Evolutionary conservation across 345 rosid species (phyloP), one percentile per base, ranked within the genome.

Genomic region (Citrus australasica): DNA sequence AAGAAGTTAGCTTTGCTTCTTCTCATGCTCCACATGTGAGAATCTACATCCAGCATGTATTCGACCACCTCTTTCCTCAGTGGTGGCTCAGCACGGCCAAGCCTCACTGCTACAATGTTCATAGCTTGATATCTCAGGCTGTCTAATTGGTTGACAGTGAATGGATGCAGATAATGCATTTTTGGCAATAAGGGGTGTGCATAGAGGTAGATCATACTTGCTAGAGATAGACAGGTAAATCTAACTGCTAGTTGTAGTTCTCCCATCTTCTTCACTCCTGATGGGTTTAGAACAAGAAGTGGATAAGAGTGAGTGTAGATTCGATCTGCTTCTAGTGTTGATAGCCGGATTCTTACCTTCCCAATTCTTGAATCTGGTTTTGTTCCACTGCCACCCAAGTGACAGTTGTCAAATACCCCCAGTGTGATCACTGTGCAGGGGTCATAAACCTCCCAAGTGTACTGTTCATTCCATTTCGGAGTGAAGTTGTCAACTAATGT

Each of bases 11-110:
- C 98, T 85, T 93, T 91, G 83, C 97, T 93, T 78, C 97, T 89
- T 78, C 97, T 84, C 95, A 93, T 89, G 83, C 98, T 94, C 98
- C 98, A 94, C 92, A 90, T 91, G 78, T 94, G 97, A 10, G 98
- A 92, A 81, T 92, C 98, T 75, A 92, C 98, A 66, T 94, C 98
- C n/a, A 94, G 86, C 98, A 92, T 91, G 69, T 91, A 94, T 88
- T 92, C 98, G 9, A 94, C 95, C 4, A 88, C 95, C 81, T 94
- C 98, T 83, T 91, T 94, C 81, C 92, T 84, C 60, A 94, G 78
- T 3, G 97, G 97, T 30, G 97, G 98, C 69, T 94, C 98, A 8
- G 97, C 95, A 48, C 97, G 72, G 6, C 92, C 79, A 21, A 93
- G 91, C 85, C 95, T 83, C 65, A 80, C 87, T 2, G 92, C 91